These are phyloP conservation scores for Trichoderma citrinoviride DNA, from an alignment of 2,329 filamentous ascomycete species.

Conservation along the genomic window DNA sequence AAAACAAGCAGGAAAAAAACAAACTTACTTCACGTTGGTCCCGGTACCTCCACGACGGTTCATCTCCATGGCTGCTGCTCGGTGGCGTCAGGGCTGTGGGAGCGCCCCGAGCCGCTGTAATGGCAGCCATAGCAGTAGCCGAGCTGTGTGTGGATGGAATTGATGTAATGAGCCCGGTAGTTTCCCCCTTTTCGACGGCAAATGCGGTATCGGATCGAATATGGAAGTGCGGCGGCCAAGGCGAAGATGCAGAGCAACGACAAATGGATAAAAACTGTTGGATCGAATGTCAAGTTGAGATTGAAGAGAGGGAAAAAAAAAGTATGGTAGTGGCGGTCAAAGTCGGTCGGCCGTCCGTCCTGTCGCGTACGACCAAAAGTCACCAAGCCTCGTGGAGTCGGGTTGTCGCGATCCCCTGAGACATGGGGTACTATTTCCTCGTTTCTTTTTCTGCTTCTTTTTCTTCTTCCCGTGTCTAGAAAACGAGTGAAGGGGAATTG, in stretches of 20 bases:
- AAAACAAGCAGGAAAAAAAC: neutral
- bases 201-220: slow-evolving; percentile 9
- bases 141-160: neutral
- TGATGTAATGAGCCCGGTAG: slow-evolving; percentile 29
- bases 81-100: slow-evolving; percentile 49
- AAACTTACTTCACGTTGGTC: slow-evolving; percentile 15
- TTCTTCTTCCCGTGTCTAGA: neutral
- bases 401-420: slow-evolving; percentile 19
- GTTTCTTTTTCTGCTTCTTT: neutral
- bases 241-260: neutral
- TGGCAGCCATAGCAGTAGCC: slow-evolving; percentile 47
- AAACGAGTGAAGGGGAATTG: slow-evolving; percentile 18
- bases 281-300: slow-evolving; percentile 6
- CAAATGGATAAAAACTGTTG: neutral
- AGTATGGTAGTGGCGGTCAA: slow-evolving; percentile 3
- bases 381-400: slow-evolving; percentile 17
- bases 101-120: slow-evolving; percentile 50
- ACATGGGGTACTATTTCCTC: slow-evolving; percentile 15
- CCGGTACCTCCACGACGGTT: slow-evolving; percentile 44
- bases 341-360: neutral
- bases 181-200: slow-evolving; percentile 25
- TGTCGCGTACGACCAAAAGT: slow-evolving; percentile 1
- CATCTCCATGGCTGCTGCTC: slow-evolving; percentile 49
- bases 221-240: neutral
- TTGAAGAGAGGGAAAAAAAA: slow-evolving; percentile 2